phyloP scores from a whole-genome alignment of 371 early-diverging fungal species.

The Basidiobolus meristosporus region DNA sequence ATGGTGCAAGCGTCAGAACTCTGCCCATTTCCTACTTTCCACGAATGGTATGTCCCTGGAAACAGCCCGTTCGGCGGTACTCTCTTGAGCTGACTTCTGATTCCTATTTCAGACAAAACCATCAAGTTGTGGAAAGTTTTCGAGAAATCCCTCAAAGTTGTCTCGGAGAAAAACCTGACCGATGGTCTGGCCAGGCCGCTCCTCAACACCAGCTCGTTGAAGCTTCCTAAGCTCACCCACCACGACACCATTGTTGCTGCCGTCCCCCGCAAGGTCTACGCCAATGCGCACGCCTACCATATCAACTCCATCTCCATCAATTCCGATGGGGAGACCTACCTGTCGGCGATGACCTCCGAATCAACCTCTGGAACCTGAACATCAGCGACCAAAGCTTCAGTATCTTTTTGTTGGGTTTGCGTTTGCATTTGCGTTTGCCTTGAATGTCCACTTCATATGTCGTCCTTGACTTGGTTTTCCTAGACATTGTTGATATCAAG shows the following conservation, averaged over 20 bases:
- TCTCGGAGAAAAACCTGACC: conserved; percentile 68
- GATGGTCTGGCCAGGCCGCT: conserved; percentile 9
- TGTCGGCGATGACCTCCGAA: conserved; percentile 97
- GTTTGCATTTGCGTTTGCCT: too few species aligned
- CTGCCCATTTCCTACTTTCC: conserved; percentile 88
- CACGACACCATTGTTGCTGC: conserved; percentile 92
- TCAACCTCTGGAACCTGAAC: conserved; percentile 96
- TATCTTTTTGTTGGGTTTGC: conserved; percentile 3
- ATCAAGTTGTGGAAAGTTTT: conserved; percentile 98
- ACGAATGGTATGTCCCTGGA: conserved; percentile 92
- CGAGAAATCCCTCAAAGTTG: conserved; percentile 87
- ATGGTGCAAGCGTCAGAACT: conserved; percentile 87
- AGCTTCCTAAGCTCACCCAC: conserved; percentile 72
- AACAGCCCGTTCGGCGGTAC: background rate
- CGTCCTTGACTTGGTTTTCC: conserved; percentile 12
- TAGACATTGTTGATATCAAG: conserved; percentile 95
- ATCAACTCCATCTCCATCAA: conserved; percentile 98
- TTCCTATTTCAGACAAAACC: conserved; percentile 91
- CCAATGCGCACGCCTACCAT: conserved; percentile 97
- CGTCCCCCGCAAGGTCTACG: conserved; percentile 83
- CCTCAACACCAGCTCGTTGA: conserved; percentile 21
- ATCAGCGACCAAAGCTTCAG: conserved; percentile 92
- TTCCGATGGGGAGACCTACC: conserved; percentile 89
- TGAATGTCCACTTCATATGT: background rate
- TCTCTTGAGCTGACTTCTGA: too few species aligned